Conservation (phyloP, 1,139 yeast species). For the Sugiyamaella paludigena region DNA sequence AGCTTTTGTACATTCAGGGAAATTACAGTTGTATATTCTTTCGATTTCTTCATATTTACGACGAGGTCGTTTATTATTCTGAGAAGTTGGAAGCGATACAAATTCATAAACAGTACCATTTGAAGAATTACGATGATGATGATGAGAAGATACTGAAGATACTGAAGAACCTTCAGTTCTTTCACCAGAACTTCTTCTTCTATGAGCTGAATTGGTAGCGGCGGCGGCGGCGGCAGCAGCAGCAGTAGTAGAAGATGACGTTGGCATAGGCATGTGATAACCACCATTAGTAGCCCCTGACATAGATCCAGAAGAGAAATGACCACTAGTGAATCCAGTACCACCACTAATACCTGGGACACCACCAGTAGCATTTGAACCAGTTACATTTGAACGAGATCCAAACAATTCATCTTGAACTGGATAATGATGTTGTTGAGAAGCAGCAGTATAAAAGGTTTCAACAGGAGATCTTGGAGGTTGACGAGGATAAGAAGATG, state of each 20-base stretch:
- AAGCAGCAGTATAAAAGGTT: slow-evolving; percentile 11
- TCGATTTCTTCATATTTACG: slow-evolving; percentile 69
- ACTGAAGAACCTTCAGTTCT: slow-evolving; percentile 1
- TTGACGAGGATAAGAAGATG: slow-evolving; percentile 14
- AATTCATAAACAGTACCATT: slow-evolving; percentile 29
- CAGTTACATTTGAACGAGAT: slow-evolving; percentile 1
- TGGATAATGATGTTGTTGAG: slow-evolving; percentile 5
- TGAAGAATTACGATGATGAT: slow-evolving; percentile 14
- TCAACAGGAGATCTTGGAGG: slow-evolving; percentile 19
- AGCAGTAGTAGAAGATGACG: neutral
- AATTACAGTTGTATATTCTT: slow-evolving; percentile 61
- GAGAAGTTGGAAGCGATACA: slow-evolving; percentile 33
- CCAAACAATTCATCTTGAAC: slow-evolving; percentile 11
- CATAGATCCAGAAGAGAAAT: too few species aligned
- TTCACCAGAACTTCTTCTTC: slow-evolving; percentile 10
- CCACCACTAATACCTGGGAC: neutral
- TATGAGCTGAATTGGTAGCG: neutral
- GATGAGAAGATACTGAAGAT: slow-evolving; percentile 1
- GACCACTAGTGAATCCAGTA: too few species aligned
- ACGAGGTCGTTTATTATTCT: slow-evolving; percentile 52
- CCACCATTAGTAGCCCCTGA: neutral
- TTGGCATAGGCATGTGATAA: slow-evolving; percentile 5
- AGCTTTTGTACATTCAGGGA: slow-evolving; percentile 60
- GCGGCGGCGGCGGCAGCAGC: slow-evolving; percentile 7
- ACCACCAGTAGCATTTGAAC: neutral